Evolutionary conservation across 75 land plant genomes (phyloP).

Genomic region (Selaginella tamariscina): DNA sequence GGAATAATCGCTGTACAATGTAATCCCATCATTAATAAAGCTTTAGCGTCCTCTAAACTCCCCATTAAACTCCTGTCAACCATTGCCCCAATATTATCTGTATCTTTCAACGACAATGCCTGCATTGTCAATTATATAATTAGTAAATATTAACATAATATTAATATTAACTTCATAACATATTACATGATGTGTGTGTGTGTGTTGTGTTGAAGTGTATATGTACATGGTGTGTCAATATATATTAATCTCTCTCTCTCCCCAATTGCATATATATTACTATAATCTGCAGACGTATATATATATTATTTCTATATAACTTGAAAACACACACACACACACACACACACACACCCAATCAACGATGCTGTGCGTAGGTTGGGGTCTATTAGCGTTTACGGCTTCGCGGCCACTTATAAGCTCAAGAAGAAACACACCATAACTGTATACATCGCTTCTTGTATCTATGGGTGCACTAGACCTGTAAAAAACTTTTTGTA

Average conservation of each 20-base stretch:
- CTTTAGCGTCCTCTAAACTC: slow-evolving; percentile 17
- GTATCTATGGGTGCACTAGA: neutral
- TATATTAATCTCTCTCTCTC: too few relatives aligned
- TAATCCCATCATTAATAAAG: slow-evolving; percentile 4
- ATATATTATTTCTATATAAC: neutral
- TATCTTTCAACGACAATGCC: neutral
- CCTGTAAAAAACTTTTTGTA: too few relatives aligned
- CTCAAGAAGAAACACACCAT: slow-evolving; percentile 57
- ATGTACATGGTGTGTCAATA: too few relatives aligned
- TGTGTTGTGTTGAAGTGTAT: too few relatives aligned
- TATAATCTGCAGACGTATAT: too few relatives aligned
- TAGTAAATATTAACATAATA: too few relatives aligned
- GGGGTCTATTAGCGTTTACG: slow-evolving; percentile 2
- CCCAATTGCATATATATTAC: too few relatives aligned
- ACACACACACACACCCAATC: slow-evolving; percentile 27
- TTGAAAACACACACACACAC: neutral
- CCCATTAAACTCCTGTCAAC: slow-evolving; percentile 10
- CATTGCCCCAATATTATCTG: slow-evolving; percentile 11
- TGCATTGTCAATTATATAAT: slow-evolving; percentile 9
- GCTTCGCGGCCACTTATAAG: slow-evolving; percentile 52
- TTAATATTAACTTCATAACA: neutral
- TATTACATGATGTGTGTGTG: neutral
- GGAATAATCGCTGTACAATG: slow-evolving; percentile 2
- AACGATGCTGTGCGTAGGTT: slow-evolving; percentile 23
- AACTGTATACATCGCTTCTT: slow-evolving; percentile 54